These are phyloP conservation scores for Aspergillus asperescens DNA, from an alignment of 495 filamentous ascomycete genomes.

Conservation along the genomic window DNA sequence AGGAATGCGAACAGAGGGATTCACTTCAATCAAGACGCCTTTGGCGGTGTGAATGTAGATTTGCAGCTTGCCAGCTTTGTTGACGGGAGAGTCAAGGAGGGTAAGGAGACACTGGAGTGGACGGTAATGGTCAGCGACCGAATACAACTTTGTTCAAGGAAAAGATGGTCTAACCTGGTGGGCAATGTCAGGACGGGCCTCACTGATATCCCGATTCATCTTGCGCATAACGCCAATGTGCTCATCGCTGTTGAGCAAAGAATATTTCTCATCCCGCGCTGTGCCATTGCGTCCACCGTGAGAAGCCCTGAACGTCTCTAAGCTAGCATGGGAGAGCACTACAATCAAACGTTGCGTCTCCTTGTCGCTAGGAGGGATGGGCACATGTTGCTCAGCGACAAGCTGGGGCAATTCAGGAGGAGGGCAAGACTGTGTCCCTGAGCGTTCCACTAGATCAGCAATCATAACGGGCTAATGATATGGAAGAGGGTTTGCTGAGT, in stretches of 20 bases:
- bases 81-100: conserved; percentile 93
- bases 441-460: conserved; percentile 21
- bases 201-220: conserved; percentile 98
- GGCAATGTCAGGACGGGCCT: conserved; percentile 94
- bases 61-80: conserved; percentile 94
- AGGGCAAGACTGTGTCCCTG: conserved; percentile 88
- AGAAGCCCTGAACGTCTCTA: conserved; percentile 91
- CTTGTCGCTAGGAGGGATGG: conserved; percentile 81
- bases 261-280: conserved; percentile 85
- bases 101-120: conserved; percentile 80
- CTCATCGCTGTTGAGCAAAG: conserved; percentile 94
- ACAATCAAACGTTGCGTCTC: conserved; percentile 87
- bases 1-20: conserved; percentile 91
- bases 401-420: conserved; percentile 85
- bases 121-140: conserved; percentile 11
- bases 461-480: conserved; percentile 7
- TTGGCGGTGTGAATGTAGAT: conserved; percentile 98
- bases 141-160: background rate
- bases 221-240: conserved; percentile 99
- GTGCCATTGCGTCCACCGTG: conserved; percentile 62
- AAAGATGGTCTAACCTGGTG: conserved; percentile 71
- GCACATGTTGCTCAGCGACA: conserved; percentile 83
- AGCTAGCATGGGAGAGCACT: conserved; percentile 91
- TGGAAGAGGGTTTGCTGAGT: background rate
- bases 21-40: conserved; percentile 95